These are phyloP conservation scores for Trichoderma sp. DNA, from an alignment of 2,329 filamentous ascomycete species.

Conservation along the genomic window DNA sequence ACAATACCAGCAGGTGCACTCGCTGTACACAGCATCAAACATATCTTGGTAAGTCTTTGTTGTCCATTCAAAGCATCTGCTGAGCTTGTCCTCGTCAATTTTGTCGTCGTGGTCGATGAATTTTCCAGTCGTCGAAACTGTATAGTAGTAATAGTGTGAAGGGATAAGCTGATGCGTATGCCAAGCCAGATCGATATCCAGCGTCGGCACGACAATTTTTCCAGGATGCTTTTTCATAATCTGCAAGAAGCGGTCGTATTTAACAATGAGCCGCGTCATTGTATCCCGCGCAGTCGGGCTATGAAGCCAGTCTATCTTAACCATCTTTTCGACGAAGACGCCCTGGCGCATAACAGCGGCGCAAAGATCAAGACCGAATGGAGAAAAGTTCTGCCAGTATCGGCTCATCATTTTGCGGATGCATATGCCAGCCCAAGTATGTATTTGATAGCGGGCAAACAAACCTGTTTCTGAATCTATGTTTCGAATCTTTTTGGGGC, in stretches of 20 bases:
- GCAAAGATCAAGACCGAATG: slow-evolving; percentile 63
- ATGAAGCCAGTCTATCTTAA: slow-evolving; percentile 73
- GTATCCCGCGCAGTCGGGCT: slow-evolving; percentile 63
- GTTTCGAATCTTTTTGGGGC: slow-evolving; percentile 38
- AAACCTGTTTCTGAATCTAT: slow-evolving; percentile 35
- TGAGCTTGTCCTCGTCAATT: slow-evolving; percentile 65
- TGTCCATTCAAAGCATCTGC: slow-evolving; percentile 69
- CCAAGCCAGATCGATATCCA: slow-evolving; percentile 75
- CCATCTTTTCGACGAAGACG: slow-evolving; percentile 71
- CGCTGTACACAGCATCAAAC: slow-evolving; percentile 67
- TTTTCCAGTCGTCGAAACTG: slow-evolving; percentile 43
- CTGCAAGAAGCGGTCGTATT: slow-evolving; percentile 62
- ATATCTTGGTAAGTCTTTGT: slow-evolving; percentile 64
- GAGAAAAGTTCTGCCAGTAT: slow-evolving; percentile 67
- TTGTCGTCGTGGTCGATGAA: slow-evolving; percentile 86
- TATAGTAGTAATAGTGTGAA: slow-evolving; percentile 59
- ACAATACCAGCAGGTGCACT: slow-evolving; percentile 84
- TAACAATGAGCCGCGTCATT: slow-evolving; percentile 61
- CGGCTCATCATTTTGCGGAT: slow-evolving; percentile 67
- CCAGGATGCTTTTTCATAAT: slow-evolving; percentile 52
- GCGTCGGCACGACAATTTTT: slow-evolving; percentile 62
- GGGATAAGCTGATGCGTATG: slow-evolving; percentile 78
- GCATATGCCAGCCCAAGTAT: slow-evolving; percentile 39
- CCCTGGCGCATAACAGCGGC: slow-evolving; percentile 66
- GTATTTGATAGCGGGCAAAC: slow-evolving; percentile 27